These are phyloP conservation scores for Knoxia roxburghii DNA, from an alignment of 257 asterid genomes.

Conservation along the genomic window DNA sequence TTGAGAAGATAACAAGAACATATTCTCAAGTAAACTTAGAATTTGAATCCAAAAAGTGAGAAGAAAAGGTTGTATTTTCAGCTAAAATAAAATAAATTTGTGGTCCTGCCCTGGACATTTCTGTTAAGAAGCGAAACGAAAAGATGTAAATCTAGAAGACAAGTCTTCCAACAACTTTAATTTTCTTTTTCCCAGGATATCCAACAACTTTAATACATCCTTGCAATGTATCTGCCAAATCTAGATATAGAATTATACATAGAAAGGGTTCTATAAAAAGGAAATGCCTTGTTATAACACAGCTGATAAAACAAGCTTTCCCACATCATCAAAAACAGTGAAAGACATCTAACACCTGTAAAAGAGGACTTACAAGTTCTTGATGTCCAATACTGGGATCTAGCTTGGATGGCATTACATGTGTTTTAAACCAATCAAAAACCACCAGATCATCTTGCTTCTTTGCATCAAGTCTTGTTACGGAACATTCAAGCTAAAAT, in stretches of 20 bases:
- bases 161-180: background rate
- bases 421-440: constrained; percentile 81
- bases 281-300: background rate
- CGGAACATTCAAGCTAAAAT: constrained; percentile 63
- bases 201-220: background rate
- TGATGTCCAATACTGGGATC: constrained; percentile 76
- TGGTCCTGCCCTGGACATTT: background rate
- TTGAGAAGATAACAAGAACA: constrained; percentile 8
- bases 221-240: background rate
- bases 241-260: too few relatives aligned
- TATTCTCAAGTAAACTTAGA: background rate
- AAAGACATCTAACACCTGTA: constrained; percentile 9
- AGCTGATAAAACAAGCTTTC: constrained; percentile 6
- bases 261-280: background rate
- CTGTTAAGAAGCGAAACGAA: background rate
- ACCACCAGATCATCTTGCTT: constrained; percentile 45
- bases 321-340: background rate
- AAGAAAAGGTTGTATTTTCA: background rate
- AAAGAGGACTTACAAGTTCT: constrained; percentile 67
- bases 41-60: background rate
- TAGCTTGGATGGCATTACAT: constrained; percentile 67
- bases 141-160: background rate
- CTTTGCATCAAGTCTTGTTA: constrained; percentile 59
- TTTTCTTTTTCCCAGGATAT: background rate
- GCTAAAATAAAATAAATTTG: background rate